Evolutionary conservation across 768 basidiomycete species (phyloP).

Genomic region (Agrocybe chaxingu): DNA sequence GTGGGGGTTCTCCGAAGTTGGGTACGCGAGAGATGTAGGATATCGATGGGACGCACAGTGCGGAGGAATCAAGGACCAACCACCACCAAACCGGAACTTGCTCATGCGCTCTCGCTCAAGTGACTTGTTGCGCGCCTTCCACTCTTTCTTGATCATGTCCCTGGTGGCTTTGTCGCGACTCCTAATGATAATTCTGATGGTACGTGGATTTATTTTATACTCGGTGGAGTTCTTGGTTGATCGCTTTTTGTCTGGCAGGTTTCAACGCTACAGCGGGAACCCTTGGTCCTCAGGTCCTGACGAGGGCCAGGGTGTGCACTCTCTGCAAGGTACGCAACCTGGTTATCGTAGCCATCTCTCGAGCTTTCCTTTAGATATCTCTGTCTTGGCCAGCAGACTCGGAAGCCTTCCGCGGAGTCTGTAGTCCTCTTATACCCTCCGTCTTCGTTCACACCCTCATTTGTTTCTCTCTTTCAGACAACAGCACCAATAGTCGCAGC

Average conservation of each 20-base stretch:
- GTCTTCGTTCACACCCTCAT: neutral
- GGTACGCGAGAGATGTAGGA: too few relatives aligned
- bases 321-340: conserved; percentile 27
- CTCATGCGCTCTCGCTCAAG: too few relatives aligned
- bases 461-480: conserved; percentile 32
- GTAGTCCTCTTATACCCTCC: conserved; percentile 22
- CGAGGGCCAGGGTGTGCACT: conserved; percentile 40
- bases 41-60: too few relatives aligned
- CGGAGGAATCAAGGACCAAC: too few relatives aligned
- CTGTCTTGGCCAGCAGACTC: conserved; percentile 42
- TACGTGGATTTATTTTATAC: conserved; percentile 5
- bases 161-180: conserved; percentile 27
- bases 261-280: conserved; percentile 33
- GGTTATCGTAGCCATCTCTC: neutral
- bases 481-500: too few relatives aligned
- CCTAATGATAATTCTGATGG: conserved; percentile 32
- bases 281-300: conserved; percentile 17
- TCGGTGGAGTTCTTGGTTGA: neutral
- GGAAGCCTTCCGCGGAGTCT: conserved; percentile 39
- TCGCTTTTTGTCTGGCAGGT: conserved; percentile 14
- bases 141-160: too few relatives aligned
- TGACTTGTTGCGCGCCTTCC: too few relatives aligned
- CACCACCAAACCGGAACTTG: too few relatives aligned
- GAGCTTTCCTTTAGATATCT: conserved; percentile 27
- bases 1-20: too few relatives aligned